phyloP scores from a whole-genome alignment of 768 basidiomycete genomes.

The Chalciporus chontae region DNA sequence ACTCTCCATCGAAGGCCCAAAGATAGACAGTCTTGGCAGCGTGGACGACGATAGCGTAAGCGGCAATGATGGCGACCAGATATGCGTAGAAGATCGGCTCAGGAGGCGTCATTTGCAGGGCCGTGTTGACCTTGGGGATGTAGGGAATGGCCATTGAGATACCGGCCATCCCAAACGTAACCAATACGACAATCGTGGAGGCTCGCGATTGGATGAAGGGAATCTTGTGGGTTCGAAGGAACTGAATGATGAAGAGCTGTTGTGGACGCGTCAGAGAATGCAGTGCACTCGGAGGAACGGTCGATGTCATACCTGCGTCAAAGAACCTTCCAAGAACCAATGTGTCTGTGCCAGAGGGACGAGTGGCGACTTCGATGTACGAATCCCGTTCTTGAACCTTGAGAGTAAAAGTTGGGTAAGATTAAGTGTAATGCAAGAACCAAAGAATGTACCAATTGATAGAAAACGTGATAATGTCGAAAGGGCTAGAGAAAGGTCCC shows the following conservation, averaged over 20 bases:
- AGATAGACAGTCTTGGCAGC: constrained; percentile 27
- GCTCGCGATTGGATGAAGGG: constrained; percentile 32
- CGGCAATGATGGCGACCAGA: constrained; percentile 17
- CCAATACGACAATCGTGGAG: constrained; percentile 22
- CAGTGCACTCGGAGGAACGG: not conserved
- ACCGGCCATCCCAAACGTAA: constrained; percentile 31
- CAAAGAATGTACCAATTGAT: constrained; percentile 30
- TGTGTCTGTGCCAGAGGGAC: constrained; percentile 34
- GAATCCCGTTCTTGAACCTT: constrained; percentile 33
- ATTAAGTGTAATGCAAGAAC: not conserved
- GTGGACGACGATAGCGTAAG: constrained; percentile 26
- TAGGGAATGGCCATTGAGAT: constrained; percentile 32
- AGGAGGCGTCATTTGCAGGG: constrained; percentile 26
- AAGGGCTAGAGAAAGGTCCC: constrained; percentile 35
- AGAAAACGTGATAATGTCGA: constrained; percentile 29
- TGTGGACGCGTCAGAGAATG: not conserved
- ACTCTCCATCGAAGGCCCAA: constrained; percentile 27
- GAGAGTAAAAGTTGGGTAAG: not conserved
- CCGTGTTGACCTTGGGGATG: constrained; percentile 29
- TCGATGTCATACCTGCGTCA: constrained; percentile 31
- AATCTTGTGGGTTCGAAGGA: constrained; percentile 29
- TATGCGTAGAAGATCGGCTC: constrained; percentile 28
- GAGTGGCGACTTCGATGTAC: constrained; percentile 22
- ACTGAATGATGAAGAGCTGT: constrained; percentile 33
- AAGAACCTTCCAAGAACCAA: constrained; percentile 35